Evolutionary conservation across 352 stramenopile species (phyloP), one percentile per base, ranked within the genome.

Genomic region (Ochromonadaceae sp.): DNA sequence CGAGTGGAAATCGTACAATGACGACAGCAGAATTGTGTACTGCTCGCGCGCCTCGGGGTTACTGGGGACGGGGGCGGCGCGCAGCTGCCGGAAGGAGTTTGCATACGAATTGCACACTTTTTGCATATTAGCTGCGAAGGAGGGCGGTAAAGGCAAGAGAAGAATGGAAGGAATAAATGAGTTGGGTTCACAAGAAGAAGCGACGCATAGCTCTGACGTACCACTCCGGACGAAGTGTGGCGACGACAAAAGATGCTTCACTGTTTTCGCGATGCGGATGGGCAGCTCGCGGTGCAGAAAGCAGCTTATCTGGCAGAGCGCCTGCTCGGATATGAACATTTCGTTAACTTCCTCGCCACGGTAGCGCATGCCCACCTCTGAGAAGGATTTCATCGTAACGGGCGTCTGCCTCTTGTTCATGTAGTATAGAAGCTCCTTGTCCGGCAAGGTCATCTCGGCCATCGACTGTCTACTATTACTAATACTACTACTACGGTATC

Each of bases 281-380:
- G 94, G 94, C 53, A 99, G 80, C 77, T 99, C 95, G 7, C 83
- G 81, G 70, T 97, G 90, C 41, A 99, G 76, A 67, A 99, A 99
- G 41, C 85, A 86, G 34, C 93, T 92, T 26, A 90, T 79, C 59
- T 82, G 67, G 38, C 20, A 46, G 20, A n/a, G n/a, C 40, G 20
- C 40, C 40, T n/a, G n/a, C n/a, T n/a, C n/a, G n/a, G n/a, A n/a
- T n/a, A n/a, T n/a, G n/a, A n/a, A n/a, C n/a, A n/a, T n/a, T n/a
- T n/a, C n/a, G n/a, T n/a, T n/a, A n/a, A n/a, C n/a, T n/a, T n/a
- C n/a, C n/a, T n/a, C n/a, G n/a, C n/a, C n/a, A n/a, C n/a, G n/a
- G n/a, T n/a, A n/a, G n/a, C n/a, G n/a, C n/a, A n/a, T n/a, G n/a
- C n/a, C n/a, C n/a, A n/a, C n/a, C n/a, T n/a, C n/a, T n/a, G n/a